These are phyloP conservation scores for Cicer judaicum DNA, from an alignment of 306 rosid genomes.

Conservation along the genomic window DNA sequence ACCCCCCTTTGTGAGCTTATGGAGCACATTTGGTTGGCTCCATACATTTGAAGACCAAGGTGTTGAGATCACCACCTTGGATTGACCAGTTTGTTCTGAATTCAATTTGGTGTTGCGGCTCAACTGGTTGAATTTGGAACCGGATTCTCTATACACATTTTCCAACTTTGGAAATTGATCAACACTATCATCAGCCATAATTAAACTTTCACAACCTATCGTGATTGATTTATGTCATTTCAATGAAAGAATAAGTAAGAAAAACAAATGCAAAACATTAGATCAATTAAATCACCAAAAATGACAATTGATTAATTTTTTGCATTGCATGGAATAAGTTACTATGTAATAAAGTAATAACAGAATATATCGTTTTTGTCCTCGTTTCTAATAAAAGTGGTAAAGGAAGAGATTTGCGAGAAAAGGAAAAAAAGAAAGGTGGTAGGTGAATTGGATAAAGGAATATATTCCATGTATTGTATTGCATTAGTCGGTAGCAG, in stretches of 20 bases:
- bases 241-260: slow-evolving; percentile 1
- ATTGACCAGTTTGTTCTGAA: slow-evolving; percentile 27
- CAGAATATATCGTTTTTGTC: too few species aligned
- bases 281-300: too few species aligned
- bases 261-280: too few species aligned
- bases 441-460: too few species aligned
- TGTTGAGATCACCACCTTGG: slow-evolving; percentile 34
- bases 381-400: too few species aligned
- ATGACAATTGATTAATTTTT: too few species aligned
- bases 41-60: slow-evolving; percentile 47
- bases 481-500: too few species aligned
- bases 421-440: too few species aligned
- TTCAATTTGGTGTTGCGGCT: slow-evolving; percentile 20
- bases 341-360: too few species aligned
- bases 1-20: slow-evolving; percentile 30
- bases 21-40: slow-evolving; percentile 34
- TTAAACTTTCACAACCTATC: slow-evolving; percentile 19
- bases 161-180: slow-evolving; percentile 51
- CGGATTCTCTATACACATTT: slow-evolving; percentile 45
- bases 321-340: too few species aligned
- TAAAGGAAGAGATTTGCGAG: too few species aligned
- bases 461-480: too few species aligned
- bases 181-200: slow-evolving; percentile 41
- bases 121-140: slow-evolving; percentile 30
- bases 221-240: slow-evolving; percentile 1